Evolutionary conservation across 495 filamentous ascomycete genomes (phyloP), one percentile per base, ranked within the genome.

Genomic region (Letharia lupina): DNA sequence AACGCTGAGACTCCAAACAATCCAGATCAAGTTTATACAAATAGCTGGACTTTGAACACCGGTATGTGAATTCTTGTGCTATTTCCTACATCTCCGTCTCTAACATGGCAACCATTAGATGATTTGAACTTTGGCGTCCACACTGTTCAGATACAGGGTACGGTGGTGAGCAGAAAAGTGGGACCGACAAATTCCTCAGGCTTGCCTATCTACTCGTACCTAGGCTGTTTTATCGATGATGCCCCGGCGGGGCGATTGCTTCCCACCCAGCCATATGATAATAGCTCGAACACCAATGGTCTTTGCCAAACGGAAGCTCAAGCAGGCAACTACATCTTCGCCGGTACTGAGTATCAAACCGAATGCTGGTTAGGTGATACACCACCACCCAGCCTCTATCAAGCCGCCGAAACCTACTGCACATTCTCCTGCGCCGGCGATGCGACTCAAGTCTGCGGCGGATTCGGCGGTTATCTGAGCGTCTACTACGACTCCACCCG

Each of bases 201-300:
- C 0, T 60, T 59, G 15, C 65, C 57, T 4, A 69, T 69, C 50
- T 78, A 70, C 58, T 60, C 67, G 12, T 77, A 78, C 41, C 59
- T 73, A 16, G 76, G 76, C 10, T 78, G 76, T 65, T 78, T 70
- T 23, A 67, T 72, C 42, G 76, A 78, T 41, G 68, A 67, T 6
- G 70, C 71, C 23, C 72, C 75, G 0, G 62, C 12, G 13, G 52
- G 52, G 3, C 28, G 31, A 33, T 56, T 56, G 15, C 52, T 35
- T 10, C 31, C 12, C 0, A 56, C 52, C 10, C 12, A 16, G 52
- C 12, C 12, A 0, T 56, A 56, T 35, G 52, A 33, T 31, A 56
- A 56, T 31, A 56, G 28, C 31, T 56, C 52, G 31, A 56, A 56
- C 10, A 56, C 52, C 31, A 56, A 56, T 35, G 52, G 31, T 35